Percentiles rank a stretch among this genome's conserved stretches.
Conservation (phyloP, 331 rosid genomes). For the Dryas integrifolia region DNA sequence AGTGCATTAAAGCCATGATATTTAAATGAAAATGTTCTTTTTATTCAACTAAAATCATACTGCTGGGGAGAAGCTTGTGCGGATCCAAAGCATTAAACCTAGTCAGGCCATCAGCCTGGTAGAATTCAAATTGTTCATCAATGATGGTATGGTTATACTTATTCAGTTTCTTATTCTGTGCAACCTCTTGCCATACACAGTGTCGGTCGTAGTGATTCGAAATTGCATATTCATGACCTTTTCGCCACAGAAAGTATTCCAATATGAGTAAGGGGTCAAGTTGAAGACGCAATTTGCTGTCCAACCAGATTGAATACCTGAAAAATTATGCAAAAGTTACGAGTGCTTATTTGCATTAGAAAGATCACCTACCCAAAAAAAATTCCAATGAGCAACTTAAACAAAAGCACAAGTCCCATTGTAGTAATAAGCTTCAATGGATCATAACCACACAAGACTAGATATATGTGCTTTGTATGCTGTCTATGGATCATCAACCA, state of each 20-base stretch:
- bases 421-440: neutral
- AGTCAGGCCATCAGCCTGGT: conserved; percentile 81
- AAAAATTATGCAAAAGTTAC: conserved; percentile 5
- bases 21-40: neutral
- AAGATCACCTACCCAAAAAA: neutral
- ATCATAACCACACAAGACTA: too few relatives aligned
- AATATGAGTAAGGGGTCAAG: conserved; percentile 79
- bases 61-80: conserved; percentile 90
- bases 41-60: conserved; percentile 41
- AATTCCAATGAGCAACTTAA: neutral
- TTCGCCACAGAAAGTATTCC: conserved; percentile 95
- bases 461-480: too few relatives aligned
- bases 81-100: conserved; percentile 75
- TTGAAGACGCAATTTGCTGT: conserved; percentile 89
- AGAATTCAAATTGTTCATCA: conserved; percentile 75
- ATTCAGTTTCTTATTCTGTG: conserved; percentile 78
- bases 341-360: conserved; percentile 4
- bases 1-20: conserved; percentile 7
- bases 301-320: conserved; percentile 97
- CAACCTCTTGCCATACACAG: conserved; percentile 95
- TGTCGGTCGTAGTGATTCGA: conserved; percentile 88
- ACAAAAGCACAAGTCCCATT: neutral
- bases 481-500: too few relatives aligned
- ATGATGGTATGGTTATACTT: conserved; percentile 79
- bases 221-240: conserved; percentile 80